phyloP scores from a whole-genome alignment of 2,329 filamentous ascomycete species.

The Pseudopyricularia cyperi region DNA sequence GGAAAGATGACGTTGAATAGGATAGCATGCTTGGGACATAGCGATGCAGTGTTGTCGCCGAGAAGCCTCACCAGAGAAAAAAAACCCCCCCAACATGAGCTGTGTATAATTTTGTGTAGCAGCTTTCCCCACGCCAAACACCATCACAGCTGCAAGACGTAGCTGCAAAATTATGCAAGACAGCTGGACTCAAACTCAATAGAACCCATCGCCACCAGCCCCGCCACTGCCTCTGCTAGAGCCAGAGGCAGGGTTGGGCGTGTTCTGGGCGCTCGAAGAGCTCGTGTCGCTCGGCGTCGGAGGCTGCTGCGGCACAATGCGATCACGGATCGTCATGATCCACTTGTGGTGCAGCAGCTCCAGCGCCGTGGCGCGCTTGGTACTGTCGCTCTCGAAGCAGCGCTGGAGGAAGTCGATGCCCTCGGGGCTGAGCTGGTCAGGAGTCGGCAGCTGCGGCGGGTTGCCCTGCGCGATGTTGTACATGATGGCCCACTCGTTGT shows the following conservation, averaged over 20 bases:
- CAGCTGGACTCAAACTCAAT: constrained; percentile 12
- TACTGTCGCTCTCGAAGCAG: constrained; percentile 79
- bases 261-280: constrained; percentile 25
- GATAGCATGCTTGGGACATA: too few relatives aligned
- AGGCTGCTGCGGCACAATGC: constrained; percentile 43
- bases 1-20: too few relatives aligned
- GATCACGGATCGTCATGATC: constrained; percentile 55
- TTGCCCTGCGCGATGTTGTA: constrained; percentile 99
- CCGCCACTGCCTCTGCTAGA: constrained; percentile 13
- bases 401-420: constrained; percentile 81
- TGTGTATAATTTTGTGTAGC: too few relatives aligned
- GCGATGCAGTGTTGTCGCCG: too few relatives aligned
- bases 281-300: constrained; percentile 44
- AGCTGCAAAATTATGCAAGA: too few relatives aligned
- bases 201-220: constrained; percentile 19
- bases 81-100: too few relatives aligned
- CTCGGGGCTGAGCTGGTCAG: constrained; percentile 69
- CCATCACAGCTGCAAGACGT: too few relatives aligned
- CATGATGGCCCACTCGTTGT: constrained; percentile 99
- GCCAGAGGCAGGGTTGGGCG: constrained; percentile 18
- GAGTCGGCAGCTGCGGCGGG: constrained; percentile 68
- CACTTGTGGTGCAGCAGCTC: constrained; percentile 92
- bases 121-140: too few relatives aligned
- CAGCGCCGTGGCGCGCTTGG: constrained; percentile 64
- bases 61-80: too few relatives aligned